Evolutionary conservation across 1,139 yeast genomes (phyloP), one percentile per base, ranked within the genome.

Genomic region (Suhomyces bribrorum): DNA sequence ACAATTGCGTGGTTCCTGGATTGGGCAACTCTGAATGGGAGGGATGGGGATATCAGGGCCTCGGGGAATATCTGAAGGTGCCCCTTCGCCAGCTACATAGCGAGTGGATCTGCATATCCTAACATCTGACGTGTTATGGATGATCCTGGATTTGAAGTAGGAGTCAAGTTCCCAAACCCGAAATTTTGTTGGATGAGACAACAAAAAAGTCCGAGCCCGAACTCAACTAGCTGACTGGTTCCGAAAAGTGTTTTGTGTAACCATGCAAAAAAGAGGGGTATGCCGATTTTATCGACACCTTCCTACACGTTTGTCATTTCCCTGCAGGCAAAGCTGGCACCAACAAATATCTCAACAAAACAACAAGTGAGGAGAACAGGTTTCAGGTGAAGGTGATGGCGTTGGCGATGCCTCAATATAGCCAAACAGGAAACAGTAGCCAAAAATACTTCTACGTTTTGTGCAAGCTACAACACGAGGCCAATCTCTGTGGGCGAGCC

Each of bases 321-420:
- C 35, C 39, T 37, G 40, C 38, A 30, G 29, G 9, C 26, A 26
- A 6, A 14, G 13, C 26, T 17, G 29, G 34, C 39, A 31, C 31
- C 37, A 31, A 34, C 27, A 28, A 31, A 34, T 22, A 27, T 29
- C 34, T 32, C 41, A 38, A 38, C 41, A 38, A 34, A 31, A 28
- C 15, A 18, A 34, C 15, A 18, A 34, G 38, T 34, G 41, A 38
- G 41, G 41, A 34, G 41, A 34, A 32, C n/a, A n/a, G n/a, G n/a
- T n/a, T n/a, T n/a, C n/a, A n/a, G n/a, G n/a, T n/a, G n/a, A n/a
- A n/a, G n/a, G n/a, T n/a, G n/a, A 9, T 4, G 26, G 31, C 14
- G 31, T 9, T 5, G 27, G 14, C 5, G 15, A 14, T 20, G 13
- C n/a, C 14, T 20, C 23, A 20, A 20, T 20, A 4, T 4, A 20